Base-by-base conservation (phyloP, 202 grass and related monocot species). In the Zizania palustris region DNA sequence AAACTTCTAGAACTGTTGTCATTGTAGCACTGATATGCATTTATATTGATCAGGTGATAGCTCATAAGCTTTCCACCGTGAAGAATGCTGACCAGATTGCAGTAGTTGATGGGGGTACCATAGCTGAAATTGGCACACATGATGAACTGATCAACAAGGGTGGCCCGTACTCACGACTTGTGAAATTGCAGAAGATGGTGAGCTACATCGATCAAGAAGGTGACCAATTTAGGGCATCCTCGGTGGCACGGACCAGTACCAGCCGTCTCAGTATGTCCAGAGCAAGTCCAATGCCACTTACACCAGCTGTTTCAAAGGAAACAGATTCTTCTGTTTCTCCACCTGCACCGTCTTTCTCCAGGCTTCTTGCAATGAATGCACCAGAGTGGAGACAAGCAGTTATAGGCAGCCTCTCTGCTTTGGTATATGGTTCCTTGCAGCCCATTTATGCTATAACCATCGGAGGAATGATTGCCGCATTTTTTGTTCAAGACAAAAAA, bases 51-150 rank as follows among this genome's bases (percentile, higher is more conserved):
- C 83, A 95, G 96, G 91, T 98, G 44, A 89, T 98, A 53, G 96
- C 96, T 76, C 96, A 98, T 85, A 99, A 99, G 69, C 92, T 99
- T 70, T 99, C 96, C 7, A 99, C 96, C 0, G 88, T 99, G 73
- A 99, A 92, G 83, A 88, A 92, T 70, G 96, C 96, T 1, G 87
- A 99, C 78, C 91, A 95, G 68, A 99, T 99, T 51, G 96, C 92
- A 6, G 96, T 99, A 45, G 86, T 95, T 44, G 96, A 99, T 85
- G 74, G 83, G 6, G 96, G 96, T 34, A 80, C 57, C 20, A 88
- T 95, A 68, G 91, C 87, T 46, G 96, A 99, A 87, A 88, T 92
- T 20, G 96, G 92, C 65, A 99, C 89, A 16, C 96, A 99, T 55
- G 96, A 99, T n/a, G 96, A 99, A 55, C 75, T 99, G 67, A 87